These are phyloP conservation scores for Rhodamnia argentea DNA, from an alignment of 345 rosid species.

Conservation along the genomic window DNA sequence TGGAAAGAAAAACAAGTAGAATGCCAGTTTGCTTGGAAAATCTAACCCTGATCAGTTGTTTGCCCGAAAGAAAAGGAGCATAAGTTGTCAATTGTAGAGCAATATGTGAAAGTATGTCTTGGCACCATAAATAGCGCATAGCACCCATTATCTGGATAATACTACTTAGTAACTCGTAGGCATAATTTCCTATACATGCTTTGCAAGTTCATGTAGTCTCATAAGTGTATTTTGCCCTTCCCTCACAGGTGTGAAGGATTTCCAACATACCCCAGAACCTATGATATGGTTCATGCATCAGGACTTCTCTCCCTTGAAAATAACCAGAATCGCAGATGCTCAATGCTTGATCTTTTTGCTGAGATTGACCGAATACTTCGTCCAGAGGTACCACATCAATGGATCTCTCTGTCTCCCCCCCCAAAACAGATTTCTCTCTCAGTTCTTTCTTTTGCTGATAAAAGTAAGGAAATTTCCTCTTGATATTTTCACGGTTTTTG, in stretches of 20 bases:
- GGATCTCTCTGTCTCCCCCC: background rate
- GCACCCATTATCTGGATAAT: background rate
- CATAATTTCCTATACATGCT: background rate
- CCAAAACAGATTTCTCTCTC: background rate
- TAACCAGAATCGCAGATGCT: slow-evolving; percentile 36
- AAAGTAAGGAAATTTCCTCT: background rate
- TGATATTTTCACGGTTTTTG: background rate
- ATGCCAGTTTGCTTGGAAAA: background rate
- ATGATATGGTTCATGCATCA: slow-evolving; percentile 86
- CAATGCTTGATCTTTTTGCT: slow-evolving; percentile 43
- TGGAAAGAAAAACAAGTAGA: background rate
- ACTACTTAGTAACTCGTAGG: background rate
- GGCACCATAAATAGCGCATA: background rate
- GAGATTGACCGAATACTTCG: slow-evolving; percentile 95
- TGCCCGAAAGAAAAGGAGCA: background rate
- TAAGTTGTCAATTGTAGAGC: background rate
- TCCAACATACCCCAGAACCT: slow-evolving; percentile 91
- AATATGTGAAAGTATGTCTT: background rate
- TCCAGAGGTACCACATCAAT: slow-evolving; percentile 62
- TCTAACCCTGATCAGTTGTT: background rate
- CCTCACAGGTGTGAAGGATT: slow-evolving; percentile 85
- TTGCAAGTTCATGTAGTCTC: background rate
- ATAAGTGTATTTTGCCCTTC: background rate
- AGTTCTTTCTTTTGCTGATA: background rate
- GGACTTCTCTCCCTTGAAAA: slow-evolving; percentile 65